A percentile compares a stretch with the other conserved stretches of the same genome.
Evolutionary conservation across 148 eudicot genomes (phyloP).

Genomic region (Vaccinium corymbosum): DNA sequence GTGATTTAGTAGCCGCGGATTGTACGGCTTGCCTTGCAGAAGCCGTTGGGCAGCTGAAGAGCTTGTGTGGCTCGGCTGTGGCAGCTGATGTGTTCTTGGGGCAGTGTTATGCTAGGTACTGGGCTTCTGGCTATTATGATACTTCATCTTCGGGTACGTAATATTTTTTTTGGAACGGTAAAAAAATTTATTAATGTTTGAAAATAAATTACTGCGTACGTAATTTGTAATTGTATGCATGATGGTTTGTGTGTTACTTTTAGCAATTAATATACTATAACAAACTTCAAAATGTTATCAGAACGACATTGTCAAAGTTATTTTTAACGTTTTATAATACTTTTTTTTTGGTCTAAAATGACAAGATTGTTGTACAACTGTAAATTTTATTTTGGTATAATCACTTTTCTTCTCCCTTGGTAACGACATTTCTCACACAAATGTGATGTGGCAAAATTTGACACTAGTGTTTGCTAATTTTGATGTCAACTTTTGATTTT

Average conservation of each 20-base stretch:
- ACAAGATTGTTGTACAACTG: not conserved
- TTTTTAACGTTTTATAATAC: not conserved
- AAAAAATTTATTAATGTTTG: no score
- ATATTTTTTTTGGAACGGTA: no score
- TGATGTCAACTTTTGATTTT: not conserved
- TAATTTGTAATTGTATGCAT: no score
- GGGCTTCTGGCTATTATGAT: constrained; percentile 79
- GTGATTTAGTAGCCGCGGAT: constrained; percentile 53
- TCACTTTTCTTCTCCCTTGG: not conserved
- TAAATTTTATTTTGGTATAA: not conserved
- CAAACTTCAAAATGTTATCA: not conserved
- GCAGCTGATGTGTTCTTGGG: constrained; percentile 77
- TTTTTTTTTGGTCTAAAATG: not conserved
- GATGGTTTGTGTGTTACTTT: not conserved
- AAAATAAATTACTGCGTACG: no score
- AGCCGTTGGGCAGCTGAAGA: constrained; percentile 53
- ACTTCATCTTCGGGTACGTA: constrained; percentile 36
- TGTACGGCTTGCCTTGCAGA: constrained; percentile 56
- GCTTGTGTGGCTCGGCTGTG: constrained; percentile 62
- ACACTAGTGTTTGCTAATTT: no score
- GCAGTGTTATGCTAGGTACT: constrained; percentile 78
- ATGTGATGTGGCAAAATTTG: not conserved
- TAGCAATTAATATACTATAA: not conserved
- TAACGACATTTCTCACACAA: not conserved
- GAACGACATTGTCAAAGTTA: not conserved